Percentiles rank a stretch among this genome's conserved stretches.
Evolutionary conservation across 768 basidiomycete species (phyloP).

Genomic region (Boletus tomentosulus): DNA sequence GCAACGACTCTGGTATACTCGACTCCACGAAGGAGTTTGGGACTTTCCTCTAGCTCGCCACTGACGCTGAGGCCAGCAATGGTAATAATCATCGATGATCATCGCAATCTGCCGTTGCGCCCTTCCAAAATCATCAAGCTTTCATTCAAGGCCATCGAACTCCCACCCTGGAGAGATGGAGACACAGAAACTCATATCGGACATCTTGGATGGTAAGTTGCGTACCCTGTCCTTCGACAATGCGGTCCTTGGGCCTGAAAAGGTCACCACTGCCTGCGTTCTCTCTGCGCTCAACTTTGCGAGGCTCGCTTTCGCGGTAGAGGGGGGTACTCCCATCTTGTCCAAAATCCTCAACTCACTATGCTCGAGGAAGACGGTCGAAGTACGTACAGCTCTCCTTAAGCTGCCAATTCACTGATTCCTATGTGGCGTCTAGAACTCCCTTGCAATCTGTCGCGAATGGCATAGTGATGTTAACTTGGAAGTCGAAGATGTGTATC

Average conservation of each 20-base stretch:
- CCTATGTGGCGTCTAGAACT: slow-evolving; percentile 36
- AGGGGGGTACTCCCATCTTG: background rate
- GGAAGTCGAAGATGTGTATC: slow-evolving; percentile 48
- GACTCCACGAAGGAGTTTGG: too few relatives aligned
- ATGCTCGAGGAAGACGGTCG: slow-evolving; percentile 12
- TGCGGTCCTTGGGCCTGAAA: slow-evolving; percentile 34
- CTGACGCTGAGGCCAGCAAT: background rate
- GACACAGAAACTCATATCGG: slow-evolving; percentile 8
- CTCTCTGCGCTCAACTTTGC: slow-evolving; percentile 60
- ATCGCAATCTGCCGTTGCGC: background rate
- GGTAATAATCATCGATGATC: background rate
- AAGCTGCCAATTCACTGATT: background rate
- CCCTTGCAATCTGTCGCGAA: slow-evolving; percentile 44
- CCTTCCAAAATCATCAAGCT: slow-evolving; percentile 2
- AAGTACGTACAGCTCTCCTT: slow-evolving; percentile 8
- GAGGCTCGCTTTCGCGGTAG: slow-evolving; percentile 38
- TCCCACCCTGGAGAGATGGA: slow-evolving; percentile 7
- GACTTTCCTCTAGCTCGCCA: background rate
- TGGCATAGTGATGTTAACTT: slow-evolving; percentile 45
- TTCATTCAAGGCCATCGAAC: background rate
- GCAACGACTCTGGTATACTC: background rate
- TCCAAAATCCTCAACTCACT: slow-evolving; percentile 12
- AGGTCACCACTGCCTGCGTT: slow-evolving; percentile 41
- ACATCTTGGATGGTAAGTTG: slow-evolving; percentile 26
- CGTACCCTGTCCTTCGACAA: slow-evolving; percentile 41